A percentile compares a stretch with the other conserved stretches of the same genome.
phyloP scores from a whole-genome alignment of 1,139 yeast species.

The Eremothecium coryli region DNA sequence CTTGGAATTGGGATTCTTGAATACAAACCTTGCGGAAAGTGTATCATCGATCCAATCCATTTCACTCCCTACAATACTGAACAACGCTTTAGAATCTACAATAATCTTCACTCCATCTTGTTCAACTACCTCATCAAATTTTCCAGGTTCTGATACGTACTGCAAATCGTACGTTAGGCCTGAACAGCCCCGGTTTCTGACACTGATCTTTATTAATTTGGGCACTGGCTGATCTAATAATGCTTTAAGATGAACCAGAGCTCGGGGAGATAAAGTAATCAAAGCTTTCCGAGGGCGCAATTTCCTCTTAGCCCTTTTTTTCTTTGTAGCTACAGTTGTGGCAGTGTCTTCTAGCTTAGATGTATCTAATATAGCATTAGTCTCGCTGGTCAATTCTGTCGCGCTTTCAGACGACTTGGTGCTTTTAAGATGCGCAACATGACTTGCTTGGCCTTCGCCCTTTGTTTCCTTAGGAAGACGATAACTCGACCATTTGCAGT shows the following conservation, averaged over 20 bases:
- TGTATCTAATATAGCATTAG: too few species aligned
- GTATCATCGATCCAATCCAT: constrained; percentile 98
- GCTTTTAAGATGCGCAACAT: too few species aligned
- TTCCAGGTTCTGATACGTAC: constrained; percentile 81
- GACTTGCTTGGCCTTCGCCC: too few species aligned
- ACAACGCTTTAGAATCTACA: constrained; percentile 90
- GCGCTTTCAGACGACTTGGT: too few species aligned
- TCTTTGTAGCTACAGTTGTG: constrained; percentile 16
- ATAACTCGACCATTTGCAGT: not conserved
- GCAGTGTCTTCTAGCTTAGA: too few species aligned
- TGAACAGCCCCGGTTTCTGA: constrained; percentile 93
- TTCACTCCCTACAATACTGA: constrained; percentile 91
- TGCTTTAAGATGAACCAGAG: constrained; percentile 58
- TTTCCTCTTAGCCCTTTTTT: constrained; percentile 51
- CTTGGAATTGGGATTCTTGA: constrained; percentile 90
- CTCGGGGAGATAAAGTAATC: constrained; percentile 66
- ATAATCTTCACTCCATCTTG: constrained; percentile 91
- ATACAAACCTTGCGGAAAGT: constrained; percentile 77
- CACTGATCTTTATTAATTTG: constrained; percentile 82
- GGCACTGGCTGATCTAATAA: constrained; percentile 77
- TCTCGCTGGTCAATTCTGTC: too few species aligned
- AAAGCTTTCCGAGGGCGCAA: constrained; percentile 83
- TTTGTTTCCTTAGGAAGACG: too few species aligned
- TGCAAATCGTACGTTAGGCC: constrained; percentile 88
- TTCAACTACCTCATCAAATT: constrained; percentile 84